Percentiles rank a stretch among this genome's conserved stretches.
Conservation (phyloP, 306 rosid species). For the Prunus mume region DNA sequence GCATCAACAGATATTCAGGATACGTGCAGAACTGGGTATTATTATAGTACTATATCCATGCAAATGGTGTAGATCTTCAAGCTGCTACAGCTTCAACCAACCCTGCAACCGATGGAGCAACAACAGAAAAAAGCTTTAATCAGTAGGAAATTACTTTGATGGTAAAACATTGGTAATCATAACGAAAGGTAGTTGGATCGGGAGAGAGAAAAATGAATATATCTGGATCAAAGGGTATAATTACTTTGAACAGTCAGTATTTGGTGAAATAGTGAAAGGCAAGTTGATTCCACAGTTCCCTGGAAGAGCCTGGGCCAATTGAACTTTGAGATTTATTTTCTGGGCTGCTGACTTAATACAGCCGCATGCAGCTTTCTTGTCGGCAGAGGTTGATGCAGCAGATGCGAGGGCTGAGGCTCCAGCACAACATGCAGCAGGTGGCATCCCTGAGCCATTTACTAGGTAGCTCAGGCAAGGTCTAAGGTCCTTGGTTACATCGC, state of each 20-base stretch:
- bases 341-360: constrained; percentile 65
- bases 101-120: background rate
- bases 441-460: constrained; percentile 62
- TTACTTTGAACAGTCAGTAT: constrained; percentile 69
- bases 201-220: background rate
- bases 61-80: background rate
- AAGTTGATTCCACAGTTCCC: constrained; percentile 53
- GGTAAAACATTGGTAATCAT: background rate
- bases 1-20: background rate
- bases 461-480: constrained; percentile 67
- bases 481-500: constrained; percentile 51
- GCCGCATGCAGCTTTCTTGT: constrained; percentile 58
- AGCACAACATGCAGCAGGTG: constrained; percentile 60
- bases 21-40: background rate
- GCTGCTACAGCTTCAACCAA: background rate
- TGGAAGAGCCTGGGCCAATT: constrained; percentile 67
- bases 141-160: background rate
- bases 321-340: constrained; percentile 35
- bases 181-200: background rate
- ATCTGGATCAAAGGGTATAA: background rate
- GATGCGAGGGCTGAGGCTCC: constrained; percentile 63
- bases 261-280: constrained; percentile 47
- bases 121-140: background rate
- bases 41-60: no score
- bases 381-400: constrained; percentile 46